Evolutionary conservation across 1,284 basidiomycete species (phyloP), one percentile per base, ranked within the genome.

Genomic region (Marasmius oreades): DNA sequence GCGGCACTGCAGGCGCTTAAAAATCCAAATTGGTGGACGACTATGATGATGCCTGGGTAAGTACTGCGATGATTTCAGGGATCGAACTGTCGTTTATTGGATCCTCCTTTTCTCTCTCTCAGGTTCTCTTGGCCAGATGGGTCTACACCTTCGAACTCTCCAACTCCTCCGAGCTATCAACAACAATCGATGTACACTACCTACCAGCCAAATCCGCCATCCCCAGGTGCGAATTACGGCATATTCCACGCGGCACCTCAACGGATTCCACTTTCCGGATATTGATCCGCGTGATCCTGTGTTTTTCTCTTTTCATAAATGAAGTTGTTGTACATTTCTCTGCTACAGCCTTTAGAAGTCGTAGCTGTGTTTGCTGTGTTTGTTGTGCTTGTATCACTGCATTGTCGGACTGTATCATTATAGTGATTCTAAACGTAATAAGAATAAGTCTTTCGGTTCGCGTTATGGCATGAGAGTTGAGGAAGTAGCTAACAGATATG

Each of bases 11-110:
- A 84, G 56, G 82, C 82, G 20, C 73, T 91, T 55, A 84, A 86
- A 61, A 88, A 84, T 55, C 84, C 84, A 1, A 77, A 73, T 24
- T 91, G 84, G 77, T 90, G 86, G 87, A 72, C 80, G 36, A 86
- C 81, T 53, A 85, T 89, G 82, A 85, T 91, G 85, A 88, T 90
- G 85, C 88, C 89, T 51, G 89, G 89, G 84, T 90, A 66, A 37
- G 70, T 66, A 14, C n/a, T 22, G 11, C 14, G 39, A 37, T 14
- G 37, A 34, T 43, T 14, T 12, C n/a, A 14, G 20, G 14, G 18
- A 24, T 31, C 3, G 14, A 16, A 31, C 14, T 22, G 28, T 22
- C 45, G 26, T 54, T 18, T 18, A 39, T 51, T 20, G 14, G 31
- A 22, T 50, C 37, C 18, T 47, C 43, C 43, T 52, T 54, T 50